Conservation (phyloP, 148 eudicot genomes). For the Camellia granthamiana region DNA sequence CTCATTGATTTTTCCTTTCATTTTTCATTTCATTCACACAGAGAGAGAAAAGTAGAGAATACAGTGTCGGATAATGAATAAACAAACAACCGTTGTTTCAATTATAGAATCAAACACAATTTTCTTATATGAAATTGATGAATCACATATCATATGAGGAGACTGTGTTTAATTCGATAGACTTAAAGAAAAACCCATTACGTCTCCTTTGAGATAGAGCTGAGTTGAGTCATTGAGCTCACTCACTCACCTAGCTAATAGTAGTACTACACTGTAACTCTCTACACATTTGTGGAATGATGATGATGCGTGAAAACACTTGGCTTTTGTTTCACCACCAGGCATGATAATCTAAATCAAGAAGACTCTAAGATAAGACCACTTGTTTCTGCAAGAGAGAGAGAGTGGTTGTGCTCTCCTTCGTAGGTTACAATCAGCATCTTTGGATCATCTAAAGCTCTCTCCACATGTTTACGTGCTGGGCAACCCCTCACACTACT, state of each 20-base stretch:
- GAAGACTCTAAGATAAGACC: constrained; percentile 82
- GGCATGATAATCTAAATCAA: constrained; percentile 18
- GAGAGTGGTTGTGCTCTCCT: constrained; percentile 87
- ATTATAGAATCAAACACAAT: too few relatives aligned
- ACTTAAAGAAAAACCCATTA: background rate
- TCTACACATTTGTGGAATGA: too few relatives aligned
- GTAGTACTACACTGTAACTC: background rate
- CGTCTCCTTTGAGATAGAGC: constrained; percentile 16
- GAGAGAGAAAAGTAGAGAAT: background rate
- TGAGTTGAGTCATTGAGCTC: background rate
- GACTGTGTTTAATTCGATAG: too few relatives aligned
- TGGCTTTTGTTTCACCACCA: too few relatives aligned
- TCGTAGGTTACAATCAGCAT: constrained; percentile 91
- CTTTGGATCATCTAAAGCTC: constrained; percentile 76
- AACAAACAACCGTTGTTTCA: background rate
- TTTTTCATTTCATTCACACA: background rate
- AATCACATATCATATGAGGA: too few relatives aligned
- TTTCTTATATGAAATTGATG: too few relatives aligned
- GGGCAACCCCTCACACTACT: constrained; percentile 94
- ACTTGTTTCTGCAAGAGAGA: constrained; percentile 44
- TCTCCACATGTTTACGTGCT: constrained; percentile 91
- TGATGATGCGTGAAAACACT: too few relatives aligned
- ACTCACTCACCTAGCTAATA: background rate
- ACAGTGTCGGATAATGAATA: constrained; percentile 12
- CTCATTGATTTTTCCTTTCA: background rate